A percentile compares a stretch with the other conserved stretches of the same genome.
phyloP scores from a whole-genome alignment of 257 asterid species.

The Marsdenia floribunda region DNA sequence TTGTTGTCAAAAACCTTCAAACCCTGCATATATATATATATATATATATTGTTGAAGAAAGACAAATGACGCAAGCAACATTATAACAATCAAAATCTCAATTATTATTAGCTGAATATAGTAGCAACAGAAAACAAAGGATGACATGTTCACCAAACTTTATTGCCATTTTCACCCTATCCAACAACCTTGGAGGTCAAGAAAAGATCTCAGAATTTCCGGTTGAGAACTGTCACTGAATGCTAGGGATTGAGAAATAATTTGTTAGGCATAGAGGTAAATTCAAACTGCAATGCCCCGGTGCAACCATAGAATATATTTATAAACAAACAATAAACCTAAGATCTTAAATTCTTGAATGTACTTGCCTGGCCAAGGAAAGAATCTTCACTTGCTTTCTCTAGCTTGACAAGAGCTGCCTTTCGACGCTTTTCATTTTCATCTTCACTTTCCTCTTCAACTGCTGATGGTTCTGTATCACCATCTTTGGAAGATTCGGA shows the following conservation, averaged over 20 bases:
- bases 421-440: slow-evolving; percentile 62
- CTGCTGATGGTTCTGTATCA: slow-evolving; percentile 37
- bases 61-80: background rate
- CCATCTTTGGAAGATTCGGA: slow-evolving; percentile 59
- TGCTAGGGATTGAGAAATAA: background rate
- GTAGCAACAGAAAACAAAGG: background rate
- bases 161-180: background rate
- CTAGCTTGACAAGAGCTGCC: slow-evolving; percentile 69
- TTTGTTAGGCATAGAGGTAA: background rate
- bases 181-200: background rate
- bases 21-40: slow-evolving; percentile 51
- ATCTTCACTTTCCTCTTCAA: slow-evolving; percentile 60
- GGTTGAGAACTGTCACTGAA: background rate
- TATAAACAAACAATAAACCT: background rate
- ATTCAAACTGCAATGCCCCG: background rate
- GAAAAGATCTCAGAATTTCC: background rate
- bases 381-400: slow-evolving; percentile 86
- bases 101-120: background rate
- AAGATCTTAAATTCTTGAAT: background rate
- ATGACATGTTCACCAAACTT: background rate
- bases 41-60: background rate
- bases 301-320: background rate
- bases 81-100: background rate
- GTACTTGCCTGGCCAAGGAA: slow-evolving; percentile 77
- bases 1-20: slow-evolving; percentile 72